Base-by-base conservation (phyloP, 2,329 filamentous ascomycete genomes). In the Colletotrichum sojae region DNA sequence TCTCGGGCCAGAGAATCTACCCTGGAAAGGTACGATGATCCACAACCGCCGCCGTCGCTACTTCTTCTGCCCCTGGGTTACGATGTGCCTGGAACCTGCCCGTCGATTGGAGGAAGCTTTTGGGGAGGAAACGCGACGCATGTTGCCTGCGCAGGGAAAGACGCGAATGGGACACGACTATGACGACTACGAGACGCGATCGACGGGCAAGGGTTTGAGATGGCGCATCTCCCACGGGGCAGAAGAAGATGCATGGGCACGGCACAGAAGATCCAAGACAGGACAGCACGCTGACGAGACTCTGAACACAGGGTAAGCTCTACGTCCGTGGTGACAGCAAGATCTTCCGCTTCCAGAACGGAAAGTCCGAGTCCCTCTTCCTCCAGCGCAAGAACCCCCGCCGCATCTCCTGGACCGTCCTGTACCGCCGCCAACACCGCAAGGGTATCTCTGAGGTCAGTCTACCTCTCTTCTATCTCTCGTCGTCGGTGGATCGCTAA, bases 401-500 rank as follows among this genome's bases (percentile, higher is more conserved):
- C 86, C 94, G 95, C 84, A 98, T 99, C 86, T 92, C 95, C 78
- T 99, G 96, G 96, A 99, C 96, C 77, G 92, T 95, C 80, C 93
- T 99, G 75, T 99, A 94, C 94, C 92, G 96, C 85, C 93, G 95
- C 87, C 94, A 97, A 89, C 95, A 98, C 92, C 96, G 95, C 90
- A 99, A 99, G 94, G 96, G 96, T 92, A 97, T 98, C 88, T 97
- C 95, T 90, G 96, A 99, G 95, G 96, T 98, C 92, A 88, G 92
- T 84, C 8, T 31, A 5, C 1, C 27, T 61, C 40, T 43, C 40
- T 16, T 2, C 40, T 12, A 6, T 43, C 12, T 13, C 10, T 43
- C 13, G 40, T 15, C 40, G 3, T 16, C 3, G 1, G 22, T 12
- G 40, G 18, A 60, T 53, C 12, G 57, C 83, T 87, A 76, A 87